Conservation (phyloP, 2,329 filamentous ascomycete genomes). For the Zarea fungicola region DNA sequence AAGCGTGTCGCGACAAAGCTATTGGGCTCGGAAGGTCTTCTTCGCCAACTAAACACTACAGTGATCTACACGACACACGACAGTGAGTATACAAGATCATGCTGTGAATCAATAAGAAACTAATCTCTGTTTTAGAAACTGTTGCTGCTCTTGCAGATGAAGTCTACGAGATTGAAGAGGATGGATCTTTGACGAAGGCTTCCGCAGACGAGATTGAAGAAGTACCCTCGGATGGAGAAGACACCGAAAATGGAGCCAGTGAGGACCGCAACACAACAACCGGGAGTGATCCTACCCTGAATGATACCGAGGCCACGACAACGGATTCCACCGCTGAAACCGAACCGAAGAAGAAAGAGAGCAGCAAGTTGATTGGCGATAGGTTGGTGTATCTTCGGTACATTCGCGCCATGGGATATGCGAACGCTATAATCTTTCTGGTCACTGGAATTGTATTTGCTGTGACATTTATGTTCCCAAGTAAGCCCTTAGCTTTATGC, state of each 20-base stretch:
- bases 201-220: not conserved
- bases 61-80: not conserved
- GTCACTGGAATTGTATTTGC: not conserved
- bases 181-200: not conserved
- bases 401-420: not conserved
- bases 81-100: not conserved
- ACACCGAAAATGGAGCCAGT: not conserved
- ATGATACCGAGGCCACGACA: no score
- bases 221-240: not conserved
- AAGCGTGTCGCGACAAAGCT: not conserved
- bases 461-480: constrained; percentile 1
- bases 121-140: not conserved
- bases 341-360: not conserved
- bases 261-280: not conserved
- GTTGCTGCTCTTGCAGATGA: not conserved
- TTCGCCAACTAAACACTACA: not conserved
- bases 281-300: not conserved
- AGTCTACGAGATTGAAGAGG: not conserved
- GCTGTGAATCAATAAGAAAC: not conserved
- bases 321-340: not conserved
- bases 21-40: not conserved
- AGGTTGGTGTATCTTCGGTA: not conserved
- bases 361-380: not conserved
- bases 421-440: not conserved
- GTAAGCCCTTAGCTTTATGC: not conserved